Evolutionary conservation across 2,329 filamentous ascomycete species (phyloP).

Genomic region (Raffaelea deltoideospora): DNA sequence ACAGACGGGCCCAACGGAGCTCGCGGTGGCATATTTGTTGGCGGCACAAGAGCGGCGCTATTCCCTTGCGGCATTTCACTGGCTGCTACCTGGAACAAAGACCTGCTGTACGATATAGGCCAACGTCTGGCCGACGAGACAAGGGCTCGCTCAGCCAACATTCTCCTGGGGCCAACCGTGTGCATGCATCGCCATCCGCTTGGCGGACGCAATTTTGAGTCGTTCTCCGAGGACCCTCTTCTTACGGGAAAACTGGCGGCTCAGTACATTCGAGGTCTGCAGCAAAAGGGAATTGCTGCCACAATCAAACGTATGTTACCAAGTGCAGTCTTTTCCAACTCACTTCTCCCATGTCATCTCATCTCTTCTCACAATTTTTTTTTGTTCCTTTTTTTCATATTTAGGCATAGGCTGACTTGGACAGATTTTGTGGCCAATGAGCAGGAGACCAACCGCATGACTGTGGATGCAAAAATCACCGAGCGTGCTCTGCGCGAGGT

Average conservation of each 20-base stretch:
- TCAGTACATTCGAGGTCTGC: slow-evolving; percentile 55
- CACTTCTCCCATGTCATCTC: too few species aligned
- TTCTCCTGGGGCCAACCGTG: slow-evolving; percentile 62
- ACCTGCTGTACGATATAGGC: slow-evolving; percentile 54
- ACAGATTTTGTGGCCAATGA: slow-evolving; percentile 56
- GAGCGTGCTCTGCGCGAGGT: slow-evolving; percentile 54
- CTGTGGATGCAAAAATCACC: slow-evolving; percentile 46
- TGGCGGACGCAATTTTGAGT: slow-evolving; percentile 74
- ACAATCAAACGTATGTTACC: slow-evolving; percentile 54
- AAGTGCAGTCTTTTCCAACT: background rate
- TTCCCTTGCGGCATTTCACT: slow-evolving; percentile 68
- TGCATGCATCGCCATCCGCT: slow-evolving; percentile 72
- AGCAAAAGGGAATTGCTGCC: slow-evolving; percentile 58
- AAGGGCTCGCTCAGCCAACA: slow-evolving; percentile 51
- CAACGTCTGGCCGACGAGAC: slow-evolving; percentile 56
- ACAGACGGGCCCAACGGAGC: slow-evolving; percentile 58
- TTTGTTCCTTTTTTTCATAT: too few species aligned
- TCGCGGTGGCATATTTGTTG: slow-evolving; percentile 52
- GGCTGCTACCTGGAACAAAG: slow-evolving; percentile 63
- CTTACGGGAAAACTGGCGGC: slow-evolving; percentile 60
- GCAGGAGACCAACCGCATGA: slow-evolving; percentile 53
- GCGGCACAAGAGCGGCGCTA: slow-evolving; percentile 56
- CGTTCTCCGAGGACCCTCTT: slow-evolving; percentile 69
- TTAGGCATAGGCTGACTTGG: too few species aligned
- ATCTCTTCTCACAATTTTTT: too few species aligned